A percentile compares a stretch with the other conserved stretches of the same genome.
phyloP scores from a whole-genome alignment of 1,139 yeast genomes.

The Pichia sp. region DNA sequence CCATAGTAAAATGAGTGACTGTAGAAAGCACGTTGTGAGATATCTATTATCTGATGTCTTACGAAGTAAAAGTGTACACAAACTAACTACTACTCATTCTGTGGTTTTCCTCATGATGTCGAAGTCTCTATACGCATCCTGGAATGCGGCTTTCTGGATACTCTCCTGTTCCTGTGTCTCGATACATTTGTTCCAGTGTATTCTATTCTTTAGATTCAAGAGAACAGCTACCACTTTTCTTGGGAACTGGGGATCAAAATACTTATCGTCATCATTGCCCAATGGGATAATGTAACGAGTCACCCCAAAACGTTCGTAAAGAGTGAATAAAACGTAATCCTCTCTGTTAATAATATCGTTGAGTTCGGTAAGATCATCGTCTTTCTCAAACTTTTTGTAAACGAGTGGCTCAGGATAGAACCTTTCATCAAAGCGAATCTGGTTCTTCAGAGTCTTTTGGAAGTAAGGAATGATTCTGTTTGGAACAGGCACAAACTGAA shows the following conservation, averaged over 20 bases:
- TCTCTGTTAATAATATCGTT: slow-evolving; percentile 29
- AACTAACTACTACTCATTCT: too few relatives aligned
- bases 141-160: slow-evolving; percentile 33
- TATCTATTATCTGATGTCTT: too few relatives aligned
- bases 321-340: slow-evolving; percentile 37
- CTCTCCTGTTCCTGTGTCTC: slow-evolving; percentile 54
- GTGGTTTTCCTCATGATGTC: slow-evolving; percentile 4
- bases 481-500: slow-evolving; percentile 56
- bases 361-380: slow-evolving; percentile 23
- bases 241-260: slow-evolving; percentile 69
- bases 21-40: too few relatives aligned
- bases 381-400: slow-evolving; percentile 32
- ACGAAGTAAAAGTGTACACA: too few relatives aligned
- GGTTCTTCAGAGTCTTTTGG: slow-evolving; percentile 36
- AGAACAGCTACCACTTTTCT: slow-evolving; percentile 63
- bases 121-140: slow-evolving; percentile 13
- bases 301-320: slow-evolving; percentile 9
- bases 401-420: slow-evolving; percentile 37
- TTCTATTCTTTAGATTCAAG: slow-evolving; percentile 51
- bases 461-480: slow-evolving; percentile 32
- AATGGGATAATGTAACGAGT: slow-evolving; percentile 24
- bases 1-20: too few relatives aligned
- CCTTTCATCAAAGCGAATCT: slow-evolving; percentile 35
- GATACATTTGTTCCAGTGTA: slow-evolving; percentile 67
- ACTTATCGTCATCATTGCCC: slow-evolving; percentile 18